Base-by-base conservation (phyloP, 345 rosid species). In the Kernera saxatilis region DNA sequence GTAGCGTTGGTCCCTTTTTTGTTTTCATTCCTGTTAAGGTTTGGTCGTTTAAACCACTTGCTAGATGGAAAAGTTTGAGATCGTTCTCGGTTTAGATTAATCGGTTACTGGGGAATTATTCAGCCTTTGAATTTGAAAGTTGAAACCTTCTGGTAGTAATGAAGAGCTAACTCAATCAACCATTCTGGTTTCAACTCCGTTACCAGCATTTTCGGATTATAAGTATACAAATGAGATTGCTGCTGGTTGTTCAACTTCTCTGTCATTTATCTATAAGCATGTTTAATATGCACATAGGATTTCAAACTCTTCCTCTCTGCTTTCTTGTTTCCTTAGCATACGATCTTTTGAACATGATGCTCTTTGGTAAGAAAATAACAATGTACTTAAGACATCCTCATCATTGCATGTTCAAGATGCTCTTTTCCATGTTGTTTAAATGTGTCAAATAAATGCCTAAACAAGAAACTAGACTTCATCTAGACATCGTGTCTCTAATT, bases 161-260 rank as follows among this genome's bases (percentile, higher is more conserved):
- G 97, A 0, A 96, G 98, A 11, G 96, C 97, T 77, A 90, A 87
- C 79, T 93, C 98, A 41, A 90, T 88, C 80, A 93, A 81, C 97
- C 98, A 93, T 36, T 93, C 98, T 3, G 98, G 98, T 77, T 88
- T 93, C 67, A 90, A 86, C 71, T 93, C 97, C 13, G 96, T 87
- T 36, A 88, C 93, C 97, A 90, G 83, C 39, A 17, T 45, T 70
- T n/a, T n/a, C n/a, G n/a, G n/a, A n/a, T n/a, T n/a, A n/a, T n/a
- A n/a, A n/a, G n/a, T n/a, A n/a, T n/a, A n/a, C n/a, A 52, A 87
- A 92, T 57, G 99, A 86, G 85, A 79, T 88, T 26, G 82, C 79
- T 70, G 87, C 87, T 84, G 97, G 99, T 95, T 70, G 40, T 25
- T 69, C 26, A 33, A 70, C 71, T 59, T 69, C 40, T 63, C 74